phyloP scores from a whole-genome alignment of 176 grass and related monocot species.

The Rhynchospora breviuscula region DNA sequence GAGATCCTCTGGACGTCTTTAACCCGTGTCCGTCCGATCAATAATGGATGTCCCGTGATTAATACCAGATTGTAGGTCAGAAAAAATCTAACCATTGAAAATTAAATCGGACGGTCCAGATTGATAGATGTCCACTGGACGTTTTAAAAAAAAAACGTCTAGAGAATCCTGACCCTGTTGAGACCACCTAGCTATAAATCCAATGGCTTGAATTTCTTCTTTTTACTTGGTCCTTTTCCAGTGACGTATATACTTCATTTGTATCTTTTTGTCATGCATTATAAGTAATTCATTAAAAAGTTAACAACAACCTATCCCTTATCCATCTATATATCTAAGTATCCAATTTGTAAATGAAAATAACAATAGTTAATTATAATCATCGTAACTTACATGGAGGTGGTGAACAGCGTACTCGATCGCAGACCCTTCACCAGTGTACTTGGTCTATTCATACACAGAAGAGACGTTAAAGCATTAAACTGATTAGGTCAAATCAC shows the following conservation, averaged over 20 bases:
- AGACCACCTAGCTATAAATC: no score
- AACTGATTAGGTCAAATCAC: neutral
- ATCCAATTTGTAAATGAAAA: neutral
- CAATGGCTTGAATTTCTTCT: no score
- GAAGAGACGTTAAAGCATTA: conserved; percentile 17
- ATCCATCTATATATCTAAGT: neutral
- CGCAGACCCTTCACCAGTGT: conserved; percentile 35
- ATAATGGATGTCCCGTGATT: no score
- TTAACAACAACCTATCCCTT: neutral
- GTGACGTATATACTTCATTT: neutral
- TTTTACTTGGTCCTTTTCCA: neutral
- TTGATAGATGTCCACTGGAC: no score
- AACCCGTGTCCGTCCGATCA: no score
- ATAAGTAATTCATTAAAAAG: neutral
- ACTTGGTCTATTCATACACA: conserved; percentile 34
- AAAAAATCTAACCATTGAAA: no score
- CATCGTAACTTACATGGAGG: conserved; percentile 42
- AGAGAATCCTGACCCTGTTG: no score
- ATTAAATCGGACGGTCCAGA: no score
- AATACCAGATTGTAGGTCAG: no score
- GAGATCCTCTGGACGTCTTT: no score
- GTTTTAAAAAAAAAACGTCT: no score
- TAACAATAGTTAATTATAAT: neutral
- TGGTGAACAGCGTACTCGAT: conserved; percentile 61
- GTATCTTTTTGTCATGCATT: neutral